These are phyloP conservation scores for Pisolithus sp. DNA, from an alignment of 768 basidiomycete species.

Conservation along the genomic window DNA sequence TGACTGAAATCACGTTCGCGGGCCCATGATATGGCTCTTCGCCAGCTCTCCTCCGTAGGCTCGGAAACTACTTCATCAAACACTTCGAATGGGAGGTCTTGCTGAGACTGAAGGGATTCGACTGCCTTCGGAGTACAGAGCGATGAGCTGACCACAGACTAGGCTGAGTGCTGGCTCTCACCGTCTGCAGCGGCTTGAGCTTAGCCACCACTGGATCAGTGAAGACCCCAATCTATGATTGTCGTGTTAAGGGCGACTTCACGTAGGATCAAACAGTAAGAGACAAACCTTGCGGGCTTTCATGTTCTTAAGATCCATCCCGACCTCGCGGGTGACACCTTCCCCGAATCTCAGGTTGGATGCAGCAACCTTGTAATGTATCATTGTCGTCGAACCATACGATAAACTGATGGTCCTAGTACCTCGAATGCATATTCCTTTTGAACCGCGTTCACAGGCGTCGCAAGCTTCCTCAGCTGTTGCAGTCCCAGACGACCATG, in stretches of 20 bases:
- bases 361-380: constrained; percentile 59
- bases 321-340: constrained; percentile 84
- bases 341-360: constrained; percentile 86
- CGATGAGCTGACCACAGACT: neutral
- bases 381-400: neutral
- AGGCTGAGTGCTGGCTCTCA: constrained; percentile 29
- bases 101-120: constrained; percentile 71
- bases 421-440: constrained; percentile 94
- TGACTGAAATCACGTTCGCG: constrained; percentile 86
- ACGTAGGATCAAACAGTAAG: neutral
- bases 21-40: constrained; percentile 84
- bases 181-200: constrained; percentile 76
- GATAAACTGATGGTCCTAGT: constrained; percentile 6
- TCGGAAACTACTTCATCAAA: constrained; percentile 81
- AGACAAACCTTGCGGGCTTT: constrained; percentile 68
- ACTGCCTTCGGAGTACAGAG: constrained; percentile 46
- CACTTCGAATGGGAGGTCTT: constrained; percentile 72
- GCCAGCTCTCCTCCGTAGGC: constrained; percentile 88
- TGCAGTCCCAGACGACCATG: constrained; percentile 38
- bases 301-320: constrained; percentile 94
- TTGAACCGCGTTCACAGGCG: constrained; percentile 62
- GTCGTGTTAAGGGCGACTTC: neutral
- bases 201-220: constrained; percentile 84
- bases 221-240: constrained; percentile 77
- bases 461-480: constrained; percentile 69